These are phyloP conservation scores for Lentithecium fluviatile DNA, from an alignment of 495 filamentous ascomycete species.

Conservation along the genomic window DNA sequence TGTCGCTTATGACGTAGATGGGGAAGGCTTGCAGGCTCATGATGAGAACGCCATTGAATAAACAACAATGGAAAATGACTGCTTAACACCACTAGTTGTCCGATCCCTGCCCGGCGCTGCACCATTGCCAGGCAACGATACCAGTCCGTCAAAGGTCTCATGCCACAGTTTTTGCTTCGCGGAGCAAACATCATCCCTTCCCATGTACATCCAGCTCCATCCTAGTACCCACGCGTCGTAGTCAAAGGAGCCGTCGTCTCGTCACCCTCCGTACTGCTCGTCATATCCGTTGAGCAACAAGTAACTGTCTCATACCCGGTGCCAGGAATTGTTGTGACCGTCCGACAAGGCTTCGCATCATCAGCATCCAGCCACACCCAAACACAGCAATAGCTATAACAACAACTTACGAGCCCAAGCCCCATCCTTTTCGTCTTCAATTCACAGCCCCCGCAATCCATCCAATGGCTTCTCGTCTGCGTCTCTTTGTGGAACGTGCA, in stretches of 20 bases:
- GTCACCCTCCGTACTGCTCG: background rate
- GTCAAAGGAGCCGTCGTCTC: too few relatives aligned
- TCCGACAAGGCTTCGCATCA: conserved; percentile 12
- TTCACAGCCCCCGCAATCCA: conserved; percentile 23
- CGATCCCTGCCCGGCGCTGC: conserved; percentile 9
- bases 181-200: too few relatives aligned
- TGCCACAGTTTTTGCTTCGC: too few relatives aligned
- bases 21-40: background rate
- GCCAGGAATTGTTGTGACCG: conserved; percentile 5
- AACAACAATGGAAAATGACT: too few relatives aligned
- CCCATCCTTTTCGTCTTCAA: conserved; percentile 11
- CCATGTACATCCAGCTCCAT: too few relatives aligned
- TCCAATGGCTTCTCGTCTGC: conserved; percentile 13
- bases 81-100: too few relatives aligned
- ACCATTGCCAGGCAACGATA: too few relatives aligned
- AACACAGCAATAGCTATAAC: background rate
- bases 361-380: background rate
- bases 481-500: conserved; percentile 27
- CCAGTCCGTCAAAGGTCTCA: too few relatives aligned
- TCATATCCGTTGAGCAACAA: background rate
- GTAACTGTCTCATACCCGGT: background rate
- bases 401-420: conserved; percentile 13
- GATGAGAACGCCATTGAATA: background rate
- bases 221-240: too few relatives aligned
- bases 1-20: background rate